phyloP scores from a whole-genome alignment of 2,329 filamentous ascomycete species.

The Apiospora saccharicola region DNA sequence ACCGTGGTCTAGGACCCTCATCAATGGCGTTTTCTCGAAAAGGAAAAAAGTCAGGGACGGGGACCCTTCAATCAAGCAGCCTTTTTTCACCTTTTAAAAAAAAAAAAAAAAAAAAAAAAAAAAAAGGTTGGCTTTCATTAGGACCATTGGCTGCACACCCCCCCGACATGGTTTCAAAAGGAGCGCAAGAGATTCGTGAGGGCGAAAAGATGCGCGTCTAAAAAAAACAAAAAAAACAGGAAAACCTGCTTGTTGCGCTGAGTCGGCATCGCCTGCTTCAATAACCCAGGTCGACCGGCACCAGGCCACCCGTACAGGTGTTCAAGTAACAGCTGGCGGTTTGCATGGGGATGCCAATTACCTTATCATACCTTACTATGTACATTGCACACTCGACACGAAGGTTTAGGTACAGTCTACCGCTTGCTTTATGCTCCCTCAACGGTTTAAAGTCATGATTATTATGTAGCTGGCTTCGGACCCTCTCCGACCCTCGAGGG shows the following conservation, averaged over 20 bases:
- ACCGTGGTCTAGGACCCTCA: neutral
- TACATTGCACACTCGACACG: neutral
- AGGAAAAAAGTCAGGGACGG: constrained; percentile 6
- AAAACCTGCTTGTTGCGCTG: neutral
- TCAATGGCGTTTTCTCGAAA: neutral
- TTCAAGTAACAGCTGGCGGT: neutral
- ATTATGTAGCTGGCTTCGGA: neutral
- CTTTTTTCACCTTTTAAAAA: too few relatives aligned
- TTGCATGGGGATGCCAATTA: neutral
- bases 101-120: too few relatives aligned
- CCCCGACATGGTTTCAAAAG: neutral
- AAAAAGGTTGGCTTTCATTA: neutral
- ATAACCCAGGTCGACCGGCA: neutral
- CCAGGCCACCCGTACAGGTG: neutral
- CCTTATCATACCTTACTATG: too few relatives aligned
- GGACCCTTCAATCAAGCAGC: neutral
- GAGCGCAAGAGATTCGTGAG: neutral
- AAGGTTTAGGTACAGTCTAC: neutral
- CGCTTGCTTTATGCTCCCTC: neutral
- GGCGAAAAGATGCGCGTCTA: neutral
- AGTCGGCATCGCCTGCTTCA: neutral
- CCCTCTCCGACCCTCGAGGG: neutral
- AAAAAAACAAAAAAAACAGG: neutral
- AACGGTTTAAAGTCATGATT: neutral
- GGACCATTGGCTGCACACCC: neutral